phyloP scores from a whole-genome alignment of 2,329 filamentous ascomycete genomes.

The Cordyceps pruinosa region DNA sequence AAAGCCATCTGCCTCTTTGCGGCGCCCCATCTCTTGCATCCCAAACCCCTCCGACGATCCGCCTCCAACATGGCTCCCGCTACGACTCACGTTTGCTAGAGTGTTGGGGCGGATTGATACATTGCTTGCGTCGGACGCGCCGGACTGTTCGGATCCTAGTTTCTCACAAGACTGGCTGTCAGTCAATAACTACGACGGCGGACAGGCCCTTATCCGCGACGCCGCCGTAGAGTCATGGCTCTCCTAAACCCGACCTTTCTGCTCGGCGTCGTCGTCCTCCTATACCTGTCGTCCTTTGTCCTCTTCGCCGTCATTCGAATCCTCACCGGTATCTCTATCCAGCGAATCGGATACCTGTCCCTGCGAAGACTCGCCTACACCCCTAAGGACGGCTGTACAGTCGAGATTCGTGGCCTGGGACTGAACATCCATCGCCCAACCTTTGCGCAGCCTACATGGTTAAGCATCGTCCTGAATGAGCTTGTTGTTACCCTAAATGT shows the following conservation, averaged over 20 bases:
- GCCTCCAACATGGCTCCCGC: constrained; percentile 2
- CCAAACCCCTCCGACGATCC: background rate
- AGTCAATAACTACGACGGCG: background rate
- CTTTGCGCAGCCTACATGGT: constrained; percentile 94
- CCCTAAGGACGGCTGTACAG: constrained; percentile 77
- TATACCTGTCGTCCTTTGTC: constrained; percentile 88
- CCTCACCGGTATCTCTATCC: constrained; percentile 88
- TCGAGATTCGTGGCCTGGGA: constrained; percentile 84
- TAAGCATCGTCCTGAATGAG: constrained; percentile 83
- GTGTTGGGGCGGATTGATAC: background rate
- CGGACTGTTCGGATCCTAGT: background rate
- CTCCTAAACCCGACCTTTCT: constrained; percentile 72
- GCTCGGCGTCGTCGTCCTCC: constrained; percentile 74
- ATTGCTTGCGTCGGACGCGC: background rate
- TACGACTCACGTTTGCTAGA: constrained; percentile 2
- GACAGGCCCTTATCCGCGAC: background rate
- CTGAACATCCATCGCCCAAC: constrained; percentile 87
- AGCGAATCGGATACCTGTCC: constrained; percentile 88
- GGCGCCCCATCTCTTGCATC: background rate
- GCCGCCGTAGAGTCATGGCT: constrained; percentile 41
- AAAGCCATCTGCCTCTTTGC: background rate
- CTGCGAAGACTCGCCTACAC: constrained; percentile 86
- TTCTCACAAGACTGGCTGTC: too few relatives aligned
- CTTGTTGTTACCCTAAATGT: constrained; percentile 78
- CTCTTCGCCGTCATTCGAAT: constrained; percentile 89